Percentiles rank a stretch among this genome's conserved stretches.
phyloP scores from a whole-genome alignment of 2,329 filamentous ascomycete species.

The Chaetomiaceae sp. region DNA sequence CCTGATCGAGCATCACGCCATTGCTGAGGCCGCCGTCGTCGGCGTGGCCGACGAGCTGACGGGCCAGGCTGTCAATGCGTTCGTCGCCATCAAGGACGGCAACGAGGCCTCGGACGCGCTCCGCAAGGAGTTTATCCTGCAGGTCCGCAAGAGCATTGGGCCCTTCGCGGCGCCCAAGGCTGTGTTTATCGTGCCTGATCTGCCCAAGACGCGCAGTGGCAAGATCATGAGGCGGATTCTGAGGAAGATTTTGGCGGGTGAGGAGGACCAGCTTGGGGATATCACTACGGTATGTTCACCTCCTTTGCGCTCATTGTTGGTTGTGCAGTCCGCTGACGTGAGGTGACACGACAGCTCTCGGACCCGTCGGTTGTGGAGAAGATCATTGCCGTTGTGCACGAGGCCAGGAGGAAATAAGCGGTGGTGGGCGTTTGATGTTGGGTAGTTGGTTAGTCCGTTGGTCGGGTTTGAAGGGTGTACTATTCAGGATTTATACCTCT shows the following conservation, averaged over 20 bases:
- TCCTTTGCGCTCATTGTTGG: neutral
- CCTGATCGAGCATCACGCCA: constrained; percentile 81
- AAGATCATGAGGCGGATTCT: constrained; percentile 99
- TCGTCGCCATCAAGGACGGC: constrained; percentile 86
- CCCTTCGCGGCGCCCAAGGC: constrained; percentile 96
- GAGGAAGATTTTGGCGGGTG: constrained; percentile 93
- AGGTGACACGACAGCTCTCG: constrained; percentile 59
- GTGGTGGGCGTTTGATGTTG: too few relatives aligned
- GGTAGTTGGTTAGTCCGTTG: neutral
- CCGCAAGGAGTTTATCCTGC: constrained; percentile 88
- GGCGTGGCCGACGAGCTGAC: constrained; percentile 91
- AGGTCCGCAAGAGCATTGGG: constrained; percentile 95
- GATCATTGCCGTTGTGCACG: constrained; percentile 80
- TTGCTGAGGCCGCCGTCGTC: constrained; percentile 93
- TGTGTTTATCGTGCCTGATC: constrained; percentile 83
- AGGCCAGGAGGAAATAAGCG: constrained; percentile 49
- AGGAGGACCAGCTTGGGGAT: constrained; percentile 95
- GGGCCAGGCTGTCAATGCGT: constrained; percentile 95
- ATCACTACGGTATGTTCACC: constrained; percentile 70
- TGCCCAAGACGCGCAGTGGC: constrained; percentile 94
- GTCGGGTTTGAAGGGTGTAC: constrained; percentile 3
- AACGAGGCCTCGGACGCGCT: constrained; percentile 72
- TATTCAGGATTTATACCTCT: constrained; percentile 13
- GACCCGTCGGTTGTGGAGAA: constrained; percentile 85
- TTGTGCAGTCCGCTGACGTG: constrained; percentile 12